Conservation (phyloP, 768 basidiomycete species). For the Royoungia palumana region DNA sequence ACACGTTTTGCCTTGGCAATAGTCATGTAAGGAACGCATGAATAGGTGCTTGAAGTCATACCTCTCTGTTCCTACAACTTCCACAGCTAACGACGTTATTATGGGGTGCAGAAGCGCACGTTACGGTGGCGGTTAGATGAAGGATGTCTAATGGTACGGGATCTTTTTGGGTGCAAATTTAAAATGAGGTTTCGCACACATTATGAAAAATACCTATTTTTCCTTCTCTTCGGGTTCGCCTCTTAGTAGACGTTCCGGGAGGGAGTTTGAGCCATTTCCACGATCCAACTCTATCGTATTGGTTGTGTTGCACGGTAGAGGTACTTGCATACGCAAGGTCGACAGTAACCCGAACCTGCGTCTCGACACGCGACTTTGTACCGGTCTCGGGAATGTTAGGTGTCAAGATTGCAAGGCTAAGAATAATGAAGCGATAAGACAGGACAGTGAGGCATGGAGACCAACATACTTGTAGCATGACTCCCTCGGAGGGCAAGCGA, state of each 20-base stretch:
- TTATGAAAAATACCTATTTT: slow-evolving; percentile 58
- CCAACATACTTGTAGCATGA: slow-evolving; percentile 68
- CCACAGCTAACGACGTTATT: slow-evolving; percentile 76
- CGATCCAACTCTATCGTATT: slow-evolving; percentile 79
- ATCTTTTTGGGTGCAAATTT: slow-evolving; percentile 44
- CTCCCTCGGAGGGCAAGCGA: slow-evolving; percentile 71
- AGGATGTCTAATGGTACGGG: slow-evolving; percentile 67
- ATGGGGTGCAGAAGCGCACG: slow-evolving; percentile 78
- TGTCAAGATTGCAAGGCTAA: slow-evolving; percentile 75
- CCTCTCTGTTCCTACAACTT: slow-evolving; percentile 88
- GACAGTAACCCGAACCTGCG: slow-evolving; percentile 83
- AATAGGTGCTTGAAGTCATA: slow-evolving; percentile 31
- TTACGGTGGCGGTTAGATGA: slow-evolving; percentile 67
- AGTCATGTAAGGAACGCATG: slow-evolving; percentile 5
- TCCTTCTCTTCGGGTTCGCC: slow-evolving; percentile 76
- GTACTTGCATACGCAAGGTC: slow-evolving; percentile 68
- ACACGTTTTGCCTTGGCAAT: slow-evolving; percentile 76
- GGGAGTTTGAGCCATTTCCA: slow-evolving; percentile 89
- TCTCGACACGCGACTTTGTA: slow-evolving; percentile 92
- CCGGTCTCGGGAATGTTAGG: slow-evolving; percentile 80
- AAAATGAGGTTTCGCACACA: not conserved
- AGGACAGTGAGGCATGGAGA: slow-evolving; percentile 2
- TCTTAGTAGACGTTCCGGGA: slow-evolving; percentile 79
- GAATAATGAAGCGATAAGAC: slow-evolving; percentile 15
- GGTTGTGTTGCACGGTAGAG: slow-evolving; percentile 55